Evolutionary conservation across 1,284 basidiomycete species (phyloP), one percentile per base, ranked within the genome.

Genomic region (Heterobasidion annosum): DNA sequence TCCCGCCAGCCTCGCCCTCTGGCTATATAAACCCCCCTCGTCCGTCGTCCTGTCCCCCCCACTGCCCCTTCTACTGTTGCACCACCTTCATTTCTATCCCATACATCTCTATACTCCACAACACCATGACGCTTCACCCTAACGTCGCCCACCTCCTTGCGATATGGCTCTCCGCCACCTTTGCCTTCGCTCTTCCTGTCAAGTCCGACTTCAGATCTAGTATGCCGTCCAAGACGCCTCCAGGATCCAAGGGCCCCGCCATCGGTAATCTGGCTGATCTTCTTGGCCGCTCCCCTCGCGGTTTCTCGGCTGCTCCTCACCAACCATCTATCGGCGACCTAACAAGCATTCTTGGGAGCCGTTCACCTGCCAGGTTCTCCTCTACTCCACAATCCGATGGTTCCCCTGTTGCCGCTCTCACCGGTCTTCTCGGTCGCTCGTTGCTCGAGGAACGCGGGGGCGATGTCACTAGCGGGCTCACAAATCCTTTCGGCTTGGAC

Each of bases 101-200:
- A 8, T 25, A 32, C 47, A n/a, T 25, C 25, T 25, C 2, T 48
- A 13, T 48, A 16, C 25, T 18, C 25, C 8, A 16, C 47, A 13
- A 15, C n/a, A 48, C 47, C n/a, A 18, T 13, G 40, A 16, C 57
- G 48, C 46, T 51, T 25, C 32, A 58, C 48, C 13, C 56, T 54
- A 50, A 51, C 57, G 57, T 57, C 16, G 16, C 50, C 49, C 56
- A 58, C 34, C 47, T 58, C 44, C 48, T 58, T 40, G 56, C 56
- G 34, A 35, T 58, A 34, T 52, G 57, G 13, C 57, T 58, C 45
- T 52, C 50, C 48, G 16, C 56, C 3, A 47, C 54, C 34, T 35
- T 51, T 18, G 32, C 45, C 19, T 34, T 49, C 12, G 51, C 57
- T 32, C 51, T 34, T 12, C 56, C 57, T 1, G 1, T 52, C 46